Evolutionary conservation across 768 basidiomycete genomes (phyloP), one percentile per base, ranked within the genome.

Genomic region (Amanita phalloides): DNA sequence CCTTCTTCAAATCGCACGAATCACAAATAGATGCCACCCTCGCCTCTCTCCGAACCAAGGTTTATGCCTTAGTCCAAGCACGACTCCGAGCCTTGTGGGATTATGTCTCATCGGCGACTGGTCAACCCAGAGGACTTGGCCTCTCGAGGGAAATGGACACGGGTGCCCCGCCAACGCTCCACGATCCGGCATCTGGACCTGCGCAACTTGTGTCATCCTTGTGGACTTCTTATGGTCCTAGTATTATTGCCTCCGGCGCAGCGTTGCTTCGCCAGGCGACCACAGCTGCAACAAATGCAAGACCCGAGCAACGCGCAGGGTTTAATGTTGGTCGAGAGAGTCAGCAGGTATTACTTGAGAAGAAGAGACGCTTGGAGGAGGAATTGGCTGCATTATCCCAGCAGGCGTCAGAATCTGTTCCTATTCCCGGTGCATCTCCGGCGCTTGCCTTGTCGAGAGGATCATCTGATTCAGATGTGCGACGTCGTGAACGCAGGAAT

Each of bases 1-100:
- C 94, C 0, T 82, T 90, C 69, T 86, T 97, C 66, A 75, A 75
- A 48, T 70, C 77, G 17, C 88, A 96, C 62, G 93, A 97, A 66
- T 60, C 70, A 1, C 82, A 91, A 62, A 94, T 97, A 62, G 93
- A 97, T 63, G 77, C 78, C 11, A 72, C 84, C 4, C 77, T 96
- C 37, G 81, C 84, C 3, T 74, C 80, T 48, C 64, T 83, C 57
- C 81, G 83, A 60, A 68, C 68, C 4, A 72, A 74, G 13, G 62
- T 79, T 8, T 86, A 84, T 64, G 57, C 70, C 10, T 86, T 83
- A 62, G 51, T 90, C 5, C 87, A 87, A 58, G 75, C 79, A 28
- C 76, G 78, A 7, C 60, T 84, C 9, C 72, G 80, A 48, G 71
- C 73, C 6, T 56, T 86, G 2, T 90, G 89, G 90, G 81, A 78